These are phyloP conservation scores for Skeletonema costatum DNA, from an alignment of 108 stramenopile genomes.

Conservation along the genomic window DNA sequence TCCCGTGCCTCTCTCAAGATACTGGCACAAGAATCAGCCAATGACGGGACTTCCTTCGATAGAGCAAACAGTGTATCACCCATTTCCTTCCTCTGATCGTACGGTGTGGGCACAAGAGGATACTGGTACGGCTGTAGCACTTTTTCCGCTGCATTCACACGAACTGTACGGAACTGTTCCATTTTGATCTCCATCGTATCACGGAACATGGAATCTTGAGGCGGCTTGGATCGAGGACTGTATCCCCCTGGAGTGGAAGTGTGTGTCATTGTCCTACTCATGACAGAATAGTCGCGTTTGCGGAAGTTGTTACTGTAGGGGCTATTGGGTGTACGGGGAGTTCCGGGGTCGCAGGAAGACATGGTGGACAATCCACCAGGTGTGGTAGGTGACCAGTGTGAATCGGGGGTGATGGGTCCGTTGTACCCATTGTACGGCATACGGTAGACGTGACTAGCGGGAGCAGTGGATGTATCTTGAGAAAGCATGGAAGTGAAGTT, in stretches of 20 bases:
- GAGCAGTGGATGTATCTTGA: conserved; percentile 29
- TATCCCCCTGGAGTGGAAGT: conserved; percentile 21
- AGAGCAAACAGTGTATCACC: conserved; percentile 75
- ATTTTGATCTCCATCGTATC: conserved; percentile 58
- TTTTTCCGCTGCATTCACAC: conserved; percentile 5
- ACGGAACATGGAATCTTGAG: conserved; percentile 29
- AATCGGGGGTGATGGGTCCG: conserved; percentile 36
- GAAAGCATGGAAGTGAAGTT: conserved; percentile 72
- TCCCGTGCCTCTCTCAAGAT: conserved; percentile 68
- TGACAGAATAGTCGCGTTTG: conserved; percentile 26
- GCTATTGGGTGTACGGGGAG: conserved; percentile 5
- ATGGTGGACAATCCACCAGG: conserved; percentile 38
- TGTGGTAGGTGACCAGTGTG: conserved; percentile 46
- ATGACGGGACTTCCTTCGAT: conserved; percentile 54
- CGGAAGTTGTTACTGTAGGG: conserved; percentile 8
- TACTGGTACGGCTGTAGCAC: conserved; percentile 49
- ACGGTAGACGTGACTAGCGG: conserved; percentile 6
- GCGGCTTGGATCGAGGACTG: background rate
- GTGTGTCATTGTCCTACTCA: conserved; percentile 38
- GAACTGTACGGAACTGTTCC: conserved; percentile 74
- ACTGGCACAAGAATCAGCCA: conserved; percentile 63
- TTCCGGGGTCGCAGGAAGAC: conserved; percentile 19
- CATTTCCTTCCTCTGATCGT: conserved; percentile 71
- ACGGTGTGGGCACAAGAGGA: conserved; percentile 71
- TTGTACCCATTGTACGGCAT: conserved; percentile 5